phyloP scores from a whole-genome alignment of 2,329 filamentous ascomycete species.

The Aspergillus pseudoterreus region DNA sequence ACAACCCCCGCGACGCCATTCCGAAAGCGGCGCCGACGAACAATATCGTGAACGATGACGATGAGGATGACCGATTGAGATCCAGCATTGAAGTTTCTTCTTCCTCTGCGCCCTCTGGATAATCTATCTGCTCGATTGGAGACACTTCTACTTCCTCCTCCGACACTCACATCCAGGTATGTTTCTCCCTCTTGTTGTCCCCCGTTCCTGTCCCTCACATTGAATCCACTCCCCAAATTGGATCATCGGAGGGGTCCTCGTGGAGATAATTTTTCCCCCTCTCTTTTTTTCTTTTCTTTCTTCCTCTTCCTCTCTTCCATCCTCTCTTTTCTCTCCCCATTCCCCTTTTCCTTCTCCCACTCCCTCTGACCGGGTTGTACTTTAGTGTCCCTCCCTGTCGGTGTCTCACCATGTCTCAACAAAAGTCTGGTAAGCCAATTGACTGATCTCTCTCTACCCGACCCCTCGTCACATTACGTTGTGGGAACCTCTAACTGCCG shows the following conservation, averaged over 20 bases:
- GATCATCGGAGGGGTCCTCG: constrained; percentile 4
- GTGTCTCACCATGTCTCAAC: constrained; percentile 34
- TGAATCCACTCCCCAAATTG: background rate
- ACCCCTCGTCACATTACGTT: constrained; percentile 12
- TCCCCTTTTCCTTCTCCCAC: constrained; percentile 5
- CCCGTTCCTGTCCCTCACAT: background rate
- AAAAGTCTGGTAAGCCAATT: constrained; percentile 37
- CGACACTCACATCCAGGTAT: background rate
- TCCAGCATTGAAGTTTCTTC: background rate
- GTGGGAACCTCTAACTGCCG: constrained; percentile 10
- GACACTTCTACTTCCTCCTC: background rate
- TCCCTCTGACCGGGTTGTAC: constrained; percentile 7
- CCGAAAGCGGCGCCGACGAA: constrained; percentile 15
- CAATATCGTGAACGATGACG: background rate
- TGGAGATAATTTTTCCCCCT: constrained; percentile 8
- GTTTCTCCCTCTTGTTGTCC: background rate
- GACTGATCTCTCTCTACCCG: constrained; percentile 9
- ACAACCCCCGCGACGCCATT: background rate
- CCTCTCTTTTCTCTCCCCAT: constrained; percentile 1
- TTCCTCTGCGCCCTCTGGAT: background rate
- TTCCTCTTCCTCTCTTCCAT: constrained; percentile 8
- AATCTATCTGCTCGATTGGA: background rate
- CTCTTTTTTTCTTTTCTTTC: constrained; percentile 1
- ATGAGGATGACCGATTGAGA: background rate
- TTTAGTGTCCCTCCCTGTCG: constrained; percentile 18